phyloP scores from a whole-genome alignment of 306 rosid species.

The Gynostemma pentaphyllum region DNA sequence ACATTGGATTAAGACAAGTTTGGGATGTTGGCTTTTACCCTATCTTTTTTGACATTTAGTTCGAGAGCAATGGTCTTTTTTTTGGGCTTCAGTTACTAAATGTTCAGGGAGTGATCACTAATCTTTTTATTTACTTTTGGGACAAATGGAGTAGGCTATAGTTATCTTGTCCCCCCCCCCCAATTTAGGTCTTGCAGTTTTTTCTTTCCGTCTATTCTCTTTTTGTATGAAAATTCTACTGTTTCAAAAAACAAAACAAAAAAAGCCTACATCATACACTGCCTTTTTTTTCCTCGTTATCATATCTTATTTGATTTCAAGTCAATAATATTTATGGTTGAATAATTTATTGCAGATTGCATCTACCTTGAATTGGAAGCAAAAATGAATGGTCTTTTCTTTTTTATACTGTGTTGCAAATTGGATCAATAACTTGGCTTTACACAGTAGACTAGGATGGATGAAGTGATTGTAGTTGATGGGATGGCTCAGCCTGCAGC shows the following conservation, averaged over 20 bases:
- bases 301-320: conserved; percentile 8
- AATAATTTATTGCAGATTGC: conserved; percentile 9
- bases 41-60: not conserved
- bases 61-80: not conserved
- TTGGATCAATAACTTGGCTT: conserved; percentile 14
- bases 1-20: not conserved
- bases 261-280: not conserved
- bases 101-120: not conserved
- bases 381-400: conserved; percentile 16
- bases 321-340: not conserved
- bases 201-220: not conserved
- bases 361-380: conserved; percentile 7
- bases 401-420: conserved; percentile 8
- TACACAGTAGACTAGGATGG: conserved; percentile 38
- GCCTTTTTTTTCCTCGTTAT: not conserved
- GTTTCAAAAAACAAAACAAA: not conserved
- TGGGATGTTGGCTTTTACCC: not conserved
- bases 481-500: conserved; percentile 37
- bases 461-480: conserved; percentile 51
- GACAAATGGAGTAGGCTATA: not conserved
- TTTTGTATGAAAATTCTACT: not conserved
- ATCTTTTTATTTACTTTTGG: not conserved
- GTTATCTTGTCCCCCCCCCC: not conserved
- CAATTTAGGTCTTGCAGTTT: not conserved
- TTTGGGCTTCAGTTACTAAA: not conserved